phyloP scores from a whole-genome alignment of 2,329 filamentous ascomycete species.

The Penicillium sp. region DNA sequence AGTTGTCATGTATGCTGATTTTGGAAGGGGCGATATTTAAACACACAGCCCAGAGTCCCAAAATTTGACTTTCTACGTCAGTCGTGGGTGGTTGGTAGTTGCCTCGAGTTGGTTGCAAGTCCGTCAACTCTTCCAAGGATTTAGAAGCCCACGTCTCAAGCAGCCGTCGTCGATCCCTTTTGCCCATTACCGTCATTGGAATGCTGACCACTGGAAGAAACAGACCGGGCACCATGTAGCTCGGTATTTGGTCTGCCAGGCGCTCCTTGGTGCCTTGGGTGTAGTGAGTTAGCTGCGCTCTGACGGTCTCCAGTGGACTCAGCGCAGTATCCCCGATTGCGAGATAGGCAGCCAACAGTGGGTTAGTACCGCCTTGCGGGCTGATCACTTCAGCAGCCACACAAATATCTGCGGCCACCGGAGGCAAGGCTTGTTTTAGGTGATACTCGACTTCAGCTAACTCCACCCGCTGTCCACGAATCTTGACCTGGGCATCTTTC shows the following conservation, averaged over 20 bases:
- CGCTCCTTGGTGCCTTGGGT: background rate
- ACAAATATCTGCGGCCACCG: background rate
- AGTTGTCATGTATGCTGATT: background rate
- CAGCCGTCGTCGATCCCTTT: background rate
- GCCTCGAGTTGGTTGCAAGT: background rate
- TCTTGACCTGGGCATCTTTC: constrained; percentile 6
- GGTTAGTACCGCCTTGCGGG: background rate
- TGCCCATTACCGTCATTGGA: background rate
- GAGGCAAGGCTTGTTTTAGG: background rate
- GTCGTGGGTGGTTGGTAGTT: background rate
- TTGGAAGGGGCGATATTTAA: background rate
- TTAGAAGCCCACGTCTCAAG: background rate
- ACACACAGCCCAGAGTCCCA: background rate
- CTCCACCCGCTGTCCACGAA: constrained; percentile 5
- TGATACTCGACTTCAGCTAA: constrained; percentile 3
- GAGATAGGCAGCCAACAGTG: background rate
- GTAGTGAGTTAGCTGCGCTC: background rate
- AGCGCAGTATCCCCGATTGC: background rate
- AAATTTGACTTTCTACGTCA: background rate
- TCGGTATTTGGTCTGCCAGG: background rate
- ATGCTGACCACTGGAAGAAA: background rate
- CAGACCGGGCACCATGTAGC: background rate
- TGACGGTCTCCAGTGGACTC: background rate
- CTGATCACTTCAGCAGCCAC: background rate
- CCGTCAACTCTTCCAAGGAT: background rate